These are phyloP conservation scores for Moricandia moricandioides DNA, from an alignment of 345 rosid genomes.

Conservation along the genomic window DNA sequence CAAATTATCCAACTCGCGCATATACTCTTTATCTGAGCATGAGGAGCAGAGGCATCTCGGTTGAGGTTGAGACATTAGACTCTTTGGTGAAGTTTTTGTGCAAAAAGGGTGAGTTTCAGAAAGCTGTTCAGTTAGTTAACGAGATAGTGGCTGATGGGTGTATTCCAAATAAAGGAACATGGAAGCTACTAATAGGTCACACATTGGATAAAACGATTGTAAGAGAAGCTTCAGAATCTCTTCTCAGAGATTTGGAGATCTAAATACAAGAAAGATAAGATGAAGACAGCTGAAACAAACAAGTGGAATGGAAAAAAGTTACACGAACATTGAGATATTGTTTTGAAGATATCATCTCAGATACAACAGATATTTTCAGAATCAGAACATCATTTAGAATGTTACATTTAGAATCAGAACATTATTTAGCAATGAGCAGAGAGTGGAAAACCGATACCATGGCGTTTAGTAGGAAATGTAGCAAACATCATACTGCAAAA, in stretches of 20 bases:
- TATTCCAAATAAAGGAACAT: constrained; percentile 50
- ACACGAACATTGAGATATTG: not conserved
- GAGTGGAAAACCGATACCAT: constrained; percentile 79
- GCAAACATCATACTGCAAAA: constrained; percentile 72
- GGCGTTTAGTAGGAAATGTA: constrained; percentile 76
- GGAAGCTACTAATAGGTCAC: constrained; percentile 49
- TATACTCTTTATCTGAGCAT: constrained; percentile 59
- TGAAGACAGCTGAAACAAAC: constrained; percentile 18
- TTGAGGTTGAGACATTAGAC: constrained; percentile 44
- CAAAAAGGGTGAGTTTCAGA: constrained; percentile 57
- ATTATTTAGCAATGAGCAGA: not conserved
- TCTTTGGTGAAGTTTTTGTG: constrained; percentile 53
- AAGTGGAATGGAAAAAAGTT: not conserved
- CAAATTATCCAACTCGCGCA: constrained; percentile 47
- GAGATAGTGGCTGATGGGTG: constrained; percentile 75
- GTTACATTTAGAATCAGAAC: not conserved
- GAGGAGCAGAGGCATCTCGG: constrained; percentile 65
- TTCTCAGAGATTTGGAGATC: constrained; percentile 31
- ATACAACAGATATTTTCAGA: not conserved
- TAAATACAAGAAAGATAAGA: constrained; percentile 20
- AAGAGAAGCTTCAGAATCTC: constrained; percentile 35
- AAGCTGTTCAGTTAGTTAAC: constrained; percentile 55
- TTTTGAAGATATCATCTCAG: constrained; percentile 2
- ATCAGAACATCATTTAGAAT: not conserved
- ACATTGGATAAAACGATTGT: constrained; percentile 43